These are phyloP conservation scores for Chaetomium strumarium DNA, from an alignment of 2,329 filamentous ascomycete genomes.

Conservation along the genomic window DNA sequence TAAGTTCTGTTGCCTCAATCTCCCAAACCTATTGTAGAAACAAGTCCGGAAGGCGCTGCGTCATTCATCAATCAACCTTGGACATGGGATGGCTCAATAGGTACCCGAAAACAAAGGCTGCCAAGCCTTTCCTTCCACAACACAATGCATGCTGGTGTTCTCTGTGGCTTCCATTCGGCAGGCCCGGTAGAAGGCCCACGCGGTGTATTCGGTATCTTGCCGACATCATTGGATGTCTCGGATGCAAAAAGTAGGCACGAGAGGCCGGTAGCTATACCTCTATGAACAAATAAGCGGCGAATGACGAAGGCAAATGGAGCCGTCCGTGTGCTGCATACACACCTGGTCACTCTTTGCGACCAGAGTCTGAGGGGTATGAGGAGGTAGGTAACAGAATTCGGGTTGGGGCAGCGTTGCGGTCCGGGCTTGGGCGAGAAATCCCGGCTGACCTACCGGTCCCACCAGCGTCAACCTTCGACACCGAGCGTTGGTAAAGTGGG, in stretches of 20 bases:
- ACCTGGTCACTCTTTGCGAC: no score
- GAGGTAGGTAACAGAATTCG: no score
- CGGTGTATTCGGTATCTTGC: constrained; percentile 7
- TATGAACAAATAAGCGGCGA: no score
- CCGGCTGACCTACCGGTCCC: no score
- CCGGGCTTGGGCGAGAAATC: no score
- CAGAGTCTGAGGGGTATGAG: no score
- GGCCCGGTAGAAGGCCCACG: constrained; percentile 23
- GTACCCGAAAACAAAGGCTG: constrained; percentile 8
- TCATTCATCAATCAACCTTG: constrained; percentile 18
- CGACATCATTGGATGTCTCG: constrained; percentile 11
- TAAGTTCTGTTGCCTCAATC: constrained; percentile 12
- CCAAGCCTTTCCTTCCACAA: constrained; percentile 13
- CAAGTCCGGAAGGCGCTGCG: constrained; percentile 22
- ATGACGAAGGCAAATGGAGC: no score
- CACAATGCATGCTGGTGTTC: constrained; percentile 10
- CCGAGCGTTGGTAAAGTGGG: no score
- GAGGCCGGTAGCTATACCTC: no score
- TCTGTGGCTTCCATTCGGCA: constrained; percentile 25
- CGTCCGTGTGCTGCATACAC: no score
- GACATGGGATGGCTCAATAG: constrained; percentile 17
- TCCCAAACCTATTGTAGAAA: constrained; percentile 25
- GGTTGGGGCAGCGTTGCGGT: no score
- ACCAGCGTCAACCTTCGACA: no score
- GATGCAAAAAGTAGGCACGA: constrained; percentile 15